A percentile compares a stretch with the other conserved stretches of the same genome.
Conservation (phyloP, 495 filamentous ascomycete genomes). For the Neurospora hispaniola region DNA sequence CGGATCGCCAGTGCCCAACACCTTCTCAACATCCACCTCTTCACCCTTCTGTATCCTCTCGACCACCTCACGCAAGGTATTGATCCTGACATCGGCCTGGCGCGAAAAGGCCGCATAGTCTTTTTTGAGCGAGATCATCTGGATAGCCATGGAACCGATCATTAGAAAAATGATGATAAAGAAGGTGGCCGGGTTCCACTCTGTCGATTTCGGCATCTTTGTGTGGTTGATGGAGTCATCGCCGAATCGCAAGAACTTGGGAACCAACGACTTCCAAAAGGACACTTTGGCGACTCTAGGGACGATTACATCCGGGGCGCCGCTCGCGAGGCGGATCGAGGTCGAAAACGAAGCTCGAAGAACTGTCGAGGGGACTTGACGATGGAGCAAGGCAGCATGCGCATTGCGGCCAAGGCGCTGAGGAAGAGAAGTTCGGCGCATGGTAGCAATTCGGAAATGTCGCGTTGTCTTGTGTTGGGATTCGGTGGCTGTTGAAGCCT, state of each 20-base stretch:
- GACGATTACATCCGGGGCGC: constrained; percentile 10
- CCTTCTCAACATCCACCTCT: constrained; percentile 77
- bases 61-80: constrained; percentile 68
- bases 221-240: background rate
- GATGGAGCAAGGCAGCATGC: background rate
- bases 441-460: background rate
- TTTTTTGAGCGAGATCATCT: constrained; percentile 72
- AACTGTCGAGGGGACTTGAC: background rate
- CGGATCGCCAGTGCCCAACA: constrained; percentile 69
- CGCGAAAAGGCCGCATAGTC: constrained; percentile 62
- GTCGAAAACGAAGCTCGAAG: background rate
- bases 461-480: background rate
- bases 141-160: constrained; percentile 89
- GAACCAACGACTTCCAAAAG: constrained; percentile 61
- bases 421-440: background rate
- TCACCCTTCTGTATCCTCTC: constrained; percentile 75
- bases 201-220: constrained; percentile 42
- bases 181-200: constrained; percentile 89
- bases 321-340: background rate
- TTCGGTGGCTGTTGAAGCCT: background rate
- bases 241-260: constrained; percentile 32
- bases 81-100: constrained; percentile 68
- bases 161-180: constrained; percentile 86
- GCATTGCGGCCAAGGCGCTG: background rate
- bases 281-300: constrained; percentile 53